A percentile compares a stretch with the other conserved stretches of the same genome.
Evolutionary conservation across 352 stramenopile genomes (phyloP).

Genomic region (Globisporangium cederbergense): DNA sequence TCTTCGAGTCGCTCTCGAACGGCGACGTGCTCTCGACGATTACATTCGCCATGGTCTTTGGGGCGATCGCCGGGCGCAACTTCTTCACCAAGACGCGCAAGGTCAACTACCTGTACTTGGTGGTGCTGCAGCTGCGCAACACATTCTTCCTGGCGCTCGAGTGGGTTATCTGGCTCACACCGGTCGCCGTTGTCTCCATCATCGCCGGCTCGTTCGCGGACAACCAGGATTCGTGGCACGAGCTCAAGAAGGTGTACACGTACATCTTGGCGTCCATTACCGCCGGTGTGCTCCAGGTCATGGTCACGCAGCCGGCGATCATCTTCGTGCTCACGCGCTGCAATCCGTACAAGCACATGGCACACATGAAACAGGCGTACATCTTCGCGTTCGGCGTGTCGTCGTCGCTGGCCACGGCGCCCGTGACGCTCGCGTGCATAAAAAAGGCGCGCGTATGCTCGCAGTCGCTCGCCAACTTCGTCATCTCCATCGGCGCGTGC

Average conservation of each 20-base stretch:
- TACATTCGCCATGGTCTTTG: constrained; percentile 66
- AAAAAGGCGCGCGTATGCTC: constrained; percentile 61
- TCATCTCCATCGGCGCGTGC: constrained; percentile 64
- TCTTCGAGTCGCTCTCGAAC: constrained; percentile 45
- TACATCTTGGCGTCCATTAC: constrained; percentile 41
- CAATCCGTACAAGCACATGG: constrained; percentile 73
- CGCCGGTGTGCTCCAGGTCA: constrained; percentile 34
- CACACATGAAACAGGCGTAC: constrained; percentile 60
- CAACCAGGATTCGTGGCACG: constrained; percentile 34
- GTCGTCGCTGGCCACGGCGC: constrained; percentile 64
- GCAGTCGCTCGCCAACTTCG: constrained; percentile 70
- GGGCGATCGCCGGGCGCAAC: constrained; percentile 46
- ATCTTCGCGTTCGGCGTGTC: constrained; percentile 62
- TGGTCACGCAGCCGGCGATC: constrained; percentile 53
- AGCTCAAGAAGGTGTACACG: constrained; percentile 50
- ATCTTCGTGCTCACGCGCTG: constrained; percentile 60
- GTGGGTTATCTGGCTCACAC: constrained; percentile 68
- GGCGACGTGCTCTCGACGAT: constrained; percentile 59
- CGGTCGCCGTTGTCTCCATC: constrained; percentile 60
- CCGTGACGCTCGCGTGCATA: constrained; percentile 59
- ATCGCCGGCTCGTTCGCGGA: constrained; percentile 54
- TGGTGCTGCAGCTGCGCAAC: constrained; percentile 64
- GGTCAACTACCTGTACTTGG: constrained; percentile 68
- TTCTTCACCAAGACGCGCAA: constrained; percentile 58
- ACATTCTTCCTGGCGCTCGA: constrained; percentile 69